Evolutionary conservation across 768 basidiomycete species (phyloP).

Genomic region (Tylopilus cervinicoccineus): DNA sequence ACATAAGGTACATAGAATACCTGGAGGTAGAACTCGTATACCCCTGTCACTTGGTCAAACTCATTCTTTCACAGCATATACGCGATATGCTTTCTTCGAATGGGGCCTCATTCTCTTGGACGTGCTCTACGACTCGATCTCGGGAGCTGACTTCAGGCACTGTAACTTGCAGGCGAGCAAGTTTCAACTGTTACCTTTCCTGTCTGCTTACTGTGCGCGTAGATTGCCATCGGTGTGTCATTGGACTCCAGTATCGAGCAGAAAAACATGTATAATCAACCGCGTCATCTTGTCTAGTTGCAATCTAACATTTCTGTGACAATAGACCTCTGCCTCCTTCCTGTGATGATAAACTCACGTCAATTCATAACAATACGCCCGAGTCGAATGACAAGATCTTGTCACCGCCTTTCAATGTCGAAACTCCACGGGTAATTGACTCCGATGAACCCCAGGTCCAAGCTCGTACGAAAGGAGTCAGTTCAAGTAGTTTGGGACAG

Average conservation of each 20-base stretch:
- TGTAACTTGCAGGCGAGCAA: constrained; percentile 48
- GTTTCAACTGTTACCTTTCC: neutral
- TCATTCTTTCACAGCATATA: constrained; percentile 59
- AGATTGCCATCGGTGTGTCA: constrained; percentile 29
- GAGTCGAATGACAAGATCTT: neutral
- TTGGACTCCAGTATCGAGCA: constrained; percentile 19
- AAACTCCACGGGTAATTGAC: neutral
- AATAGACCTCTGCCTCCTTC: constrained; percentile 18
- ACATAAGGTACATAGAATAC: constrained; percentile 75
- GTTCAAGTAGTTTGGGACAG: neutral
- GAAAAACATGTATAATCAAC: constrained; percentile 44
- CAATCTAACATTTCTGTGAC: constrained; percentile 20
- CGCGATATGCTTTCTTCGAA: constrained; percentile 81
- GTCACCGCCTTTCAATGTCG: neutral
- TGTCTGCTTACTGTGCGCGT: neutral
- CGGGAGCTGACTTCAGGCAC: constrained; percentile 54
- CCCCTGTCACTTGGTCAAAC: neutral
- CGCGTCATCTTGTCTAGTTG: constrained; percentile 36
- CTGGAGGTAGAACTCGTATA: constrained; percentile 57
- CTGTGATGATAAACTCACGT: constrained; percentile 5
- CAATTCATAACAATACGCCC: neutral
- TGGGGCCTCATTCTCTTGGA: constrained; percentile 80
- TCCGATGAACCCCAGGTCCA: neutral
- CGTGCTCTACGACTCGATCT: constrained; percentile 66
- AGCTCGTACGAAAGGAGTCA: neutral